These are phyloP conservation scores for Venturiaceae sp. DNA, from an alignment of 2,329 filamentous ascomycete species.

Conservation along the genomic window DNA sequence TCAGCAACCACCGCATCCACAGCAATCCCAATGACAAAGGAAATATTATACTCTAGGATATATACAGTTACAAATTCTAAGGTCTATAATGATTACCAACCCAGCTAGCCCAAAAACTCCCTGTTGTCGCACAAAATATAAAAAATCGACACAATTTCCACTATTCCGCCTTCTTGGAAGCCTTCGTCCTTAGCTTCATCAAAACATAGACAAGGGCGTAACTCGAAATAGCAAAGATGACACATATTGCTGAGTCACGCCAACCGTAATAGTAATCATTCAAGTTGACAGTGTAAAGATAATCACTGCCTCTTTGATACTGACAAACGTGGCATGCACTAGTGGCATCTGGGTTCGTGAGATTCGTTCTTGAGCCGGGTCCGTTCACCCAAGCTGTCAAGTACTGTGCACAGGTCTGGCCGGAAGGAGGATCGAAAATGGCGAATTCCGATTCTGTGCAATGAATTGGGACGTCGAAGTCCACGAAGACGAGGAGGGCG, in stretches of 20 bases:
- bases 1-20: no score
- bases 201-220: conserved; percentile 69
- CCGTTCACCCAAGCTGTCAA: conserved; percentile 26
- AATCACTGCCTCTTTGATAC: conserved; percentile 54
- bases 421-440: conserved; percentile 48
- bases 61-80: no score
- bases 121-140: no score
- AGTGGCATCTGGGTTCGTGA: conserved; percentile 51
- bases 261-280: conserved; percentile 50
- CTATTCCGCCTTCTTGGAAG: conserved; percentile 5
- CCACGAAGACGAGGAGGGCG: conserved; percentile 47
- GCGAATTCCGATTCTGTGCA: conserved; percentile 51
- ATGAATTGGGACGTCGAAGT: conserved; percentile 44
- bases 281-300: conserved; percentile 50
- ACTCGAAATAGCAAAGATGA: conserved; percentile 61
- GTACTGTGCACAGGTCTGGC: conserved; percentile 52
- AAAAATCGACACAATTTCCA: no score
- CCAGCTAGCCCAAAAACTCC: no score
- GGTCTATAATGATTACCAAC: no score
- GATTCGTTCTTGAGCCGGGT: conserved; percentile 38
- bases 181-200: conserved; percentile 28
- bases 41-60: no score
- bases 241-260: conserved; percentile 63
- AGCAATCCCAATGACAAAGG: no score
- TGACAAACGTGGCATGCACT: conserved; percentile 60